Evolutionary conservation across 2,329 filamentous ascomycete genomes (phyloP).

Genomic region (Alternaria panax): DNA sequence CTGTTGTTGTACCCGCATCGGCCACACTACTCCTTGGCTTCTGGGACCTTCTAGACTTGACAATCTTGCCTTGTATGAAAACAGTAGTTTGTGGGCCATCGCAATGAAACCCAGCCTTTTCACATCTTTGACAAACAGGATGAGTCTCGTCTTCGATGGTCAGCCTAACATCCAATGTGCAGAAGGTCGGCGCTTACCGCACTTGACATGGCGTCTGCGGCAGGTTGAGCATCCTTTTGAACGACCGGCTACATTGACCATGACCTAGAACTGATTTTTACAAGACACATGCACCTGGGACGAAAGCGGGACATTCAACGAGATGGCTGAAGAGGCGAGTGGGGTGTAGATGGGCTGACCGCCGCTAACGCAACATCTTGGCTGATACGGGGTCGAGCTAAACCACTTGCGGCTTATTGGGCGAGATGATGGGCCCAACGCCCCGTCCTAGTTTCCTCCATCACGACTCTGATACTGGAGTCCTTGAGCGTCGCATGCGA

Average conservation of each 20-base stretch:
- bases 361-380: not conserved
- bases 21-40: not conserved
- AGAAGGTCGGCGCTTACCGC: slow-evolving; percentile 31
- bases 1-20: not conserved
- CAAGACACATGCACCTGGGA: not conserved
- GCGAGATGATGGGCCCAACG: slow-evolving; percentile 18
- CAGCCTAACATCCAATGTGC: slow-evolving; percentile 1
- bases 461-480: not conserved
- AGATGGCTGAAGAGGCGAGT: slow-evolving; percentile 3
- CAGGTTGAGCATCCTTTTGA: slow-evolving; percentile 45
- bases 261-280: slow-evolving; percentile 9
- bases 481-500: not conserved
- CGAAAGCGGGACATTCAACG: slow-evolving; percentile 6
- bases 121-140: slow-evolving; percentile 37
- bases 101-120: slow-evolving; percentile 32
- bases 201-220: slow-evolving; percentile 41
- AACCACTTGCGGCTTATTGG: slow-evolving; percentile 35
- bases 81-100: slow-evolving; percentile 32
- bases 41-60: slow-evolving; percentile 33
- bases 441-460: not conserved
- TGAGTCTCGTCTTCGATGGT: slow-evolving; percentile 34
- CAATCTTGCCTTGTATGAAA: slow-evolving; percentile 37
- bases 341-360: not conserved
- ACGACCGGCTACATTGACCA: slow-evolving; percentile 44
- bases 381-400: slow-evolving; percentile 17